Evolutionary conservation across 2,329 filamentous ascomycete genomes (phyloP), one percentile per base, ranked within the genome.

Genomic region (Tolypocladium ovalisporum): DNA sequence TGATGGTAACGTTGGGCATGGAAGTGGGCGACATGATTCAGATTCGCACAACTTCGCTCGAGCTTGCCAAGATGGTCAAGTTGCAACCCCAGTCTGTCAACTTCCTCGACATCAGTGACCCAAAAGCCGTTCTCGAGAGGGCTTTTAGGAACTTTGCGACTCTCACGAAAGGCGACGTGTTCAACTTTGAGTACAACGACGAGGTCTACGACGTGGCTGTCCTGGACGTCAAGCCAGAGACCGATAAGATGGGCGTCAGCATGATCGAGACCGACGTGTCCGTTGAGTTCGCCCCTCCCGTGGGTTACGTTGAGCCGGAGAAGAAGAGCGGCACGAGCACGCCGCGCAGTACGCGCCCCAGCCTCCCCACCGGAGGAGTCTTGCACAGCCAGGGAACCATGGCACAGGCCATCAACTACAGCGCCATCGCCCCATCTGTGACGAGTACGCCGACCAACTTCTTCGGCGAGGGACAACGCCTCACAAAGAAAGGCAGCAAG

Each of bases 391-490:
- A 96, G 65, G 94, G 94, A 13, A 92, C 87, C 60, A 99, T 99
- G 94, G 92, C 94, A 0, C 90, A 96, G 66, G 84, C 90, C n/a
- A 97, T 99, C 77, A 97, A 97, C 77, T 99, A 97, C 73, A 83
- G 85, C 55, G 83, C 91, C 36, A 96, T 99, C 63, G 90, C 91
- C 0, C 92, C 94, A 1, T 85, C 85, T 4, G 82, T 89, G 2
- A 80, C 85, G 17, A 85, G 84, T 17, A 83, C 82, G 7, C 78
- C 87, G 0, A 92, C 90, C 1, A 87, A 94, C 69, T 97, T 97
- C 71, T 71, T 87, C 1, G 83, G 85, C 2, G 83, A 85, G 39
- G 94, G 94, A 0, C 89, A 96, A 67, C 87, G 88, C 62, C 76
- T 99, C n/a, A 86, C 85, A 1, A 96, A 94, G 77, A 96, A 94